A percentile compares a stretch with the other conserved stretches of the same genome.
These are phyloP conservation scores for Aspergillus ibericus DNA, from an alignment of 2,329 filamentous ascomycete genomes.

Conservation along the genomic window DNA sequence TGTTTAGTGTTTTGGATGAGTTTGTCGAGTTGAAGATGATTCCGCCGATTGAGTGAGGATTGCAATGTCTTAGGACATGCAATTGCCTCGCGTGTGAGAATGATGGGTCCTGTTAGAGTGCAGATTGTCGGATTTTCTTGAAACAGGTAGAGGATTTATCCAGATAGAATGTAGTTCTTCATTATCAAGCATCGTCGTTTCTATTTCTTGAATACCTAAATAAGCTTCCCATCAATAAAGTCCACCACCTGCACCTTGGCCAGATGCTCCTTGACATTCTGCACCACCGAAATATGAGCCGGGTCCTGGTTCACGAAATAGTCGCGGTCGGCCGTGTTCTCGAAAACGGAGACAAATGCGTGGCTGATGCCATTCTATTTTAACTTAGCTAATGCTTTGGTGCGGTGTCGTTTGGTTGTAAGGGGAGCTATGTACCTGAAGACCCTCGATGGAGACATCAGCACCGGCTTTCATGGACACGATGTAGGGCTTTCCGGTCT, in stretches of 20 bases:
- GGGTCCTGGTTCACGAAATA: not conserved
- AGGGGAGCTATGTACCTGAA: not conserved
- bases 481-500: not conserved
- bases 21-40: not conserved
- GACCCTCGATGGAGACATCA: not conserved
- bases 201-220: too few species aligned
- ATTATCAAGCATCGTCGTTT: too few species aligned
- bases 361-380: not conserved
- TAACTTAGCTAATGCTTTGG: not conserved
- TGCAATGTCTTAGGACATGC: not conserved
- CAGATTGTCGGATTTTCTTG: too few species aligned
- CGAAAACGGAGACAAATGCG: not conserved
- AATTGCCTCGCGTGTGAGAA: too few species aligned
- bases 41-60: not conserved
- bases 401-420: not conserved
- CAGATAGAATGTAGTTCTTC: too few species aligned
- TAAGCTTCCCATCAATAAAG: constrained; percentile 2
- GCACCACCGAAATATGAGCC: not conserved
- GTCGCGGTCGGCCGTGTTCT: not conserved
- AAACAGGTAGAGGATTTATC: too few species aligned
- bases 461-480: not conserved
- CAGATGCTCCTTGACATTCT: not conserved
- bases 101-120: too few species aligned
- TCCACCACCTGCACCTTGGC: not conserved
- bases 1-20: not conserved